phyloP scores from a whole-genome alignment of 345 rosid genomes.

The Eucalyptus viminalis region DNA sequence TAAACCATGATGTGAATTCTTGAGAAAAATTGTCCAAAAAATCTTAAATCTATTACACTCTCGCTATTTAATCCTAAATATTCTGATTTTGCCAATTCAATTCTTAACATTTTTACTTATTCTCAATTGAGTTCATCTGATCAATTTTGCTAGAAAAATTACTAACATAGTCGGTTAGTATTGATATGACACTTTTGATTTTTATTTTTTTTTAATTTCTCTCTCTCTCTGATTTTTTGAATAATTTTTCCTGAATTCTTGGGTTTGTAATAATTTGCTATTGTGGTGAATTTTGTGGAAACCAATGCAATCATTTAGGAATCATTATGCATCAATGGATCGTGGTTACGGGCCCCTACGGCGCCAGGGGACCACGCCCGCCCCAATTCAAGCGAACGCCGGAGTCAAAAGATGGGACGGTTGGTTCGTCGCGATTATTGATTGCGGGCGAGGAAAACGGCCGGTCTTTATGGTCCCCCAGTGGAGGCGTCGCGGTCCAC shows the following conservation, averaged over 20 bases:
- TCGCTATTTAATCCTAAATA: no score
- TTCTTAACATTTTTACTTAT: no score
- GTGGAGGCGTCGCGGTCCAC: neutral
- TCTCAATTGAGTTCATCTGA: no score
- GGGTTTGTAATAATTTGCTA: neutral
- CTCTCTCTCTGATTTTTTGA: no score
- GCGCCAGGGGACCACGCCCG: neutral
- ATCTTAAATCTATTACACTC: no score
- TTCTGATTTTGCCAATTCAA: rapidly evolving
- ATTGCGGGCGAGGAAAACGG: neutral
- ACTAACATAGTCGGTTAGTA: rapidly evolving
- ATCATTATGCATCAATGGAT: neutral
- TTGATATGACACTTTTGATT: no score
- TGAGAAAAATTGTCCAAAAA: no score
- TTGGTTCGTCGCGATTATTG: neutral
- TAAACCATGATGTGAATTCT: no score
- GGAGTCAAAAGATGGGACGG: neutral
- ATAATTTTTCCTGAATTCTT: neutral
- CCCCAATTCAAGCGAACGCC: no score
- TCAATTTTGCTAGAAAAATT: no score
- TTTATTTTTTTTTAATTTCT: no score
- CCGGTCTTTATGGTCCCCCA: neutral
- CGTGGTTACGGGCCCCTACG: neutral
- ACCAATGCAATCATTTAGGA: neutral
- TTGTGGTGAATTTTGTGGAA: neutral